These are phyloP conservation scores for Pinus taeda DNA, from an alignment of 75 land plant genomes.

Conservation along the genomic window DNA sequence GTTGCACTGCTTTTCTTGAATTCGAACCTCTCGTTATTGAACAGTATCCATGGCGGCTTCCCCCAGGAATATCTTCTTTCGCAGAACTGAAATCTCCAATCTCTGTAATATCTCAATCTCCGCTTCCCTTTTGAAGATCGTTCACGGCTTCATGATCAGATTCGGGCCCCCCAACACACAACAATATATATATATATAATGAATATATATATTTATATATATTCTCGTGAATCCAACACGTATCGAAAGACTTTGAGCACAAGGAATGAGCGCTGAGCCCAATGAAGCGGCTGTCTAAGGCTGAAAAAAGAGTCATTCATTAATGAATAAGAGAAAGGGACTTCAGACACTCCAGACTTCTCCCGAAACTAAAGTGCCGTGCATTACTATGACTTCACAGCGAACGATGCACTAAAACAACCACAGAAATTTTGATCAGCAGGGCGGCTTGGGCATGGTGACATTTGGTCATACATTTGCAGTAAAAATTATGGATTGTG, in stretches of 20 bases:
- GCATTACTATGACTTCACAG: no score
- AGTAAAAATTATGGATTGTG: no score
- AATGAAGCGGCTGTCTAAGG: no score
- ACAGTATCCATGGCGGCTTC: neutral
- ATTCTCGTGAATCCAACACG: neutral
- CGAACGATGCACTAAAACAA: no score
- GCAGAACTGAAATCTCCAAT: neutral
- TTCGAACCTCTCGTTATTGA: neutral
- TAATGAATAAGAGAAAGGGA: no score
- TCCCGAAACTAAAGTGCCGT: no score
- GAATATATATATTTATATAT: neutral
- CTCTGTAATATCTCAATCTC: neutral
- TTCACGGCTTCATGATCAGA: neutral
- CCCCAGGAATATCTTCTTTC: slow-evolving; percentile 7
- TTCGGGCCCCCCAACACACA: neutral
- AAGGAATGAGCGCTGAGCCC: neutral
- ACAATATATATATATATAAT: neutral
- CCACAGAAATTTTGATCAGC: no score
- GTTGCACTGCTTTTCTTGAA: neutral
- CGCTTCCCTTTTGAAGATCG: neutral
- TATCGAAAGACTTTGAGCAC: neutral
- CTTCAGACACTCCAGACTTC: no score
- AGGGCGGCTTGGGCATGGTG: no score
- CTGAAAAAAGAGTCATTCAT: no score
- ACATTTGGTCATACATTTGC: no score